Evolutionary conservation across 129 eudicot genomes (phyloP).

Genomic region (Lactuca saligna): DNA sequence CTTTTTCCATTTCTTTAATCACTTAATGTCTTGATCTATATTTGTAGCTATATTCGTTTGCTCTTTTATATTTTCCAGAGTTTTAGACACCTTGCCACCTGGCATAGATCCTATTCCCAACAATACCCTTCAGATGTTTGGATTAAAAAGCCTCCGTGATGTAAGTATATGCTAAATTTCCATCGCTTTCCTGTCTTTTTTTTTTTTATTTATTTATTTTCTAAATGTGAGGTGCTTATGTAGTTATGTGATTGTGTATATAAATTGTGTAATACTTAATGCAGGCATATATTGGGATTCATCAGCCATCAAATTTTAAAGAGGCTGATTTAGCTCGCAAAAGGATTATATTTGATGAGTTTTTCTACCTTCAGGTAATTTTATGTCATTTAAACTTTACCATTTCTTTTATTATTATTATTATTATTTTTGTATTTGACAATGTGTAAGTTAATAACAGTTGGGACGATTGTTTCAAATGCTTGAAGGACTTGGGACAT

Average conservation of each 20-base stretch:
- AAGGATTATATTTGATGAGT: slow-evolving; percentile 95
- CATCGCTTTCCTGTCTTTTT: neutral
- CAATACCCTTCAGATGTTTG: slow-evolving; percentile 60
- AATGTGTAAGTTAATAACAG: slow-evolving; percentile 36
- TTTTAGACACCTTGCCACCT: slow-evolving; percentile 55
- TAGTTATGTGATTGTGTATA: too few species aligned
- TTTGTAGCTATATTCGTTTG: slow-evolving; percentile 17
- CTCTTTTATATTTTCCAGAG: slow-evolving; percentile 49
- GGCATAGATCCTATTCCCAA: slow-evolving; percentile 80
- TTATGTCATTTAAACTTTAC: slow-evolving; percentile 4
- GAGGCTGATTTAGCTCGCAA: slow-evolving; percentile 91
- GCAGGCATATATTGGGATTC: slow-evolving; percentile 93
- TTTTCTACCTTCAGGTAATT: slow-evolving; percentile 88
- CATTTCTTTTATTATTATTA: slow-evolving; percentile 10
- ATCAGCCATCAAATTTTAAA: slow-evolving; percentile 65
- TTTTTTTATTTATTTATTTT: too few species aligned
- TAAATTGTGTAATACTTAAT: slow-evolving; percentile 15
- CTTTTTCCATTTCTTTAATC: slow-evolving; percentile 22
- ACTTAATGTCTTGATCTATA: neutral
- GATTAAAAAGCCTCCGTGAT: slow-evolving; percentile 63
- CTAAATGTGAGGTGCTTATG: too few species aligned
- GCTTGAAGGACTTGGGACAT: slow-evolving; percentile 92
- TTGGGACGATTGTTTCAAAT: slow-evolving; percentile 85
- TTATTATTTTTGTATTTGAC: slow-evolving; percentile 16
- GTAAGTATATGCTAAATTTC: slow-evolving; percentile 46